Percentiles rank a stretch among this genome's conserved stretches.
phyloP scores from a whole-genome alignment of 345 rosid genomes.

The Eutrema heterophyllum region DNA sequence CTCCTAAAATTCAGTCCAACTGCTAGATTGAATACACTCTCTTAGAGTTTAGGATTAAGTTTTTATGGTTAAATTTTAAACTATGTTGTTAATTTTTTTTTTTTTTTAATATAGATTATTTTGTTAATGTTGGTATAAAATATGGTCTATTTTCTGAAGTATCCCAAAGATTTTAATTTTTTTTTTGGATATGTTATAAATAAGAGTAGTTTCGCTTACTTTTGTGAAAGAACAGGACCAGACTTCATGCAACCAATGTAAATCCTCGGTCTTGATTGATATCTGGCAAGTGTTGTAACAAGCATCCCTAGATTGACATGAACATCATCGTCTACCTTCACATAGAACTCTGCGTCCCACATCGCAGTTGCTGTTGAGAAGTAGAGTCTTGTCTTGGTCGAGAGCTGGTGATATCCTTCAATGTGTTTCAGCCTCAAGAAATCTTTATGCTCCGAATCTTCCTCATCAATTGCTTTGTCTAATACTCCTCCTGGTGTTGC shows the following conservation, averaged over 20 bases:
- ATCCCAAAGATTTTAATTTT: background rate
- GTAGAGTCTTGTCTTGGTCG: conserved; percentile 74
- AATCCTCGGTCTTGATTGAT: conserved; percentile 60
- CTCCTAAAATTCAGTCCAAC: too few species aligned
- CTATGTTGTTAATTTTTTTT: too few species aligned
- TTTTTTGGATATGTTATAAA: background rate
- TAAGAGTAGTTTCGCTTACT: conserved; percentile 35
- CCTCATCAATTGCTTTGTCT: conserved; percentile 69
- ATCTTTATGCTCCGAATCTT: conserved; percentile 58
- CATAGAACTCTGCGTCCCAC: conserved; percentile 81
- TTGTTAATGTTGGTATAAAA: too few species aligned
- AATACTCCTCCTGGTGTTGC: conserved; percentile 71
- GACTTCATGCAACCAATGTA: conserved; percentile 99
- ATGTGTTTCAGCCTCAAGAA: conserved; percentile 77
- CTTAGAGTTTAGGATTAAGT: too few species aligned
- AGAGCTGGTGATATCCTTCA: conserved; percentile 81
- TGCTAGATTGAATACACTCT: too few species aligned
- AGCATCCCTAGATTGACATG: conserved; percentile 77
- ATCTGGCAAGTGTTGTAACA: conserved; percentile 42
- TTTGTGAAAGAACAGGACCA: conserved; percentile 75
- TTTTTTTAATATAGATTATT: too few species aligned
- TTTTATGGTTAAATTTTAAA: too few species aligned
- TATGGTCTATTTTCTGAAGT: too few species aligned
- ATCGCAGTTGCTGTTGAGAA: conserved; percentile 71
- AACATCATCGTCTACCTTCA: conserved; percentile 87